These are phyloP conservation scores for Bondarzewia mesenterica DNA, from an alignment of 1,284 basidiomycete genomes.

Conservation along the genomic window DNA sequence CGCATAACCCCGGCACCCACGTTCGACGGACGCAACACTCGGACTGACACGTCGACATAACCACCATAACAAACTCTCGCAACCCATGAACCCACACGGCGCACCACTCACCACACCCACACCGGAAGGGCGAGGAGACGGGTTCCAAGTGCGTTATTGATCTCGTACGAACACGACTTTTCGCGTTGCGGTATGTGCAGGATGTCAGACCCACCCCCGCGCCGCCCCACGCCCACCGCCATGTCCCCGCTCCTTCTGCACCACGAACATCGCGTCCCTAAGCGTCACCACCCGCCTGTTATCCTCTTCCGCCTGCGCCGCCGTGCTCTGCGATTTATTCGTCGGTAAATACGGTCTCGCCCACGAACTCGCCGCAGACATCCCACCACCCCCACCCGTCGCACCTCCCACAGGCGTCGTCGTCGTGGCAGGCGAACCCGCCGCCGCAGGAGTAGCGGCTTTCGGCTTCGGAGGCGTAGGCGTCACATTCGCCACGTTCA, in stretches of 20 bases:
- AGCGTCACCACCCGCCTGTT: slow-evolving; percentile 52
- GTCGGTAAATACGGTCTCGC: slow-evolving; percentile 59
- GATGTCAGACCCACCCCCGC: slow-evolving; percentile 49
- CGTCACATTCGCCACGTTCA: slow-evolving; percentile 54
- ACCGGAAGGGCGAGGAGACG: too few relatives aligned
- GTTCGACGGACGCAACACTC: too few relatives aligned
- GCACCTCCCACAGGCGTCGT: slow-evolving; percentile 27
- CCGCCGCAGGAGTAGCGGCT: slow-evolving; percentile 19
- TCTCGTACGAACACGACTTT: too few relatives aligned
- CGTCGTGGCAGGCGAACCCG: slow-evolving; percentile 24
- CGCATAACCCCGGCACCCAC: neutral
- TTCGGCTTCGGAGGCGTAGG: slow-evolving; percentile 40
- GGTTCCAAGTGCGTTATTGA: too few relatives aligned
- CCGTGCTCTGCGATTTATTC: slow-evolving; percentile 23
- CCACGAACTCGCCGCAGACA: slow-evolving; percentile 38
- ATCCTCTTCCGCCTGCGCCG: slow-evolving; percentile 43
- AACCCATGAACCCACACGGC: too few relatives aligned
- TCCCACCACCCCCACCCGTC: slow-evolving; percentile 11
- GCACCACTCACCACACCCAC: neutral
- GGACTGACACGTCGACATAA: too few relatives aligned
- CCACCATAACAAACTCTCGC: too few relatives aligned
- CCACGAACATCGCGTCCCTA: slow-evolving; percentile 72
- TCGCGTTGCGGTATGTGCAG: too few relatives aligned
- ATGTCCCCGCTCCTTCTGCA: slow-evolving; percentile 71
- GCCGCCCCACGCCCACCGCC: slow-evolving; percentile 70